Evolutionary conservation across 805 yeast genomes (phyloP), one percentile per base, ranked within the genome.

Genomic region (Schizosaccharomyces japonicus): DNA sequence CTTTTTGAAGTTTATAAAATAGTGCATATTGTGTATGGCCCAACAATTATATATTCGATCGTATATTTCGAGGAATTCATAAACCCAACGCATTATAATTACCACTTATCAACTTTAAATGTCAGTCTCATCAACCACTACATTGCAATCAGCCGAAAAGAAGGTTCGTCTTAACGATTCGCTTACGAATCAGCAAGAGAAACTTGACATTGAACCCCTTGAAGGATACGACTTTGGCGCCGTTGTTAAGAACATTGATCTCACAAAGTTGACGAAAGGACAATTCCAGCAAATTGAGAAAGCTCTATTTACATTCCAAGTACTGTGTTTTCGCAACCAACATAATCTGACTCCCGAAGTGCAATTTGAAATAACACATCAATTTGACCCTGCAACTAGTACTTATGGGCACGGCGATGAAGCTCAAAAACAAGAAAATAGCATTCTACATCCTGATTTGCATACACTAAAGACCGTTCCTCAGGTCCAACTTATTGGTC

Each of bases 401-500:
- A 71, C 71, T 23, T 83, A 83, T 56, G 94, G 94, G 29, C 94
- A 83, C 56, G 85, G 87, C 49, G 78, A 80, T 58, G 78, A 80
- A 51, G 73, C 75, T 60, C 72, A 78, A 52, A 76, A 77, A 52
- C 63, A 66, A 48, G 66, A 72, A 51, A 36, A 36, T 23, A 71
- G 85, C 1, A 81, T 83, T 23, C 69, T 83, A 52, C 74, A 74
- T 52, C 79, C 78, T 57, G 94, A 83, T 58, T 92, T 93, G 40
- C 70, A 71, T 50, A 70, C 84, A 5, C 80, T 82, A 44, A 85
- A 87, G 42, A 61, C 67, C 47, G 84, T 80, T 58, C 94, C 94
- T 2, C 94, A 83, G 60, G 94, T 83, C 19, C 92, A 82, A 64
- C 80, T 82, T 57, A 72, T 83, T 48, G 94, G 94, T 39, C 85